These are phyloP conservation scores for Amanita rimosa DNA, from an alignment of 768 basidiomycete genomes.

Conservation along the genomic window DNA sequence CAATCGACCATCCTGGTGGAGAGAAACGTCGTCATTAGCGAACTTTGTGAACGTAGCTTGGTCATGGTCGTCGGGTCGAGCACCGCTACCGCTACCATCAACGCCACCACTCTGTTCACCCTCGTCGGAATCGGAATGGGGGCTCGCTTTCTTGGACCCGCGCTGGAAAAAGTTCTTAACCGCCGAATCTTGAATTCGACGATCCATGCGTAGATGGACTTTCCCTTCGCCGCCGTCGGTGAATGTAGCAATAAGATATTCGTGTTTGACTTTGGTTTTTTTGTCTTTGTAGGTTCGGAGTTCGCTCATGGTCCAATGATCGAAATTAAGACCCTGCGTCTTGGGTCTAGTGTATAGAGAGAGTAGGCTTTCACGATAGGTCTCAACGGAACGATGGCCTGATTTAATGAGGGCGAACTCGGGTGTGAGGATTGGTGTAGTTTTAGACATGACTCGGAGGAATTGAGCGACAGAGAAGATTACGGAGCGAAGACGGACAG, in stretches of 20 bases:
- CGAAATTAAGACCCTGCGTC: neutral
- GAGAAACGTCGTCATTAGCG: no score
- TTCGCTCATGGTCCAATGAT: neutral
- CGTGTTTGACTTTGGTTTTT: neutral
- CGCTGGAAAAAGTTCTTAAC: neutral
- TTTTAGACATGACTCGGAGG: neutral
- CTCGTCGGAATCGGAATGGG: no score
- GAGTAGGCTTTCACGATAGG: neutral
- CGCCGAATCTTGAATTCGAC: neutral
- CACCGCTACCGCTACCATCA: no score
- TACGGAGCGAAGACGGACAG: neutral
- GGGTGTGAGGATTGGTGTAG: no score
- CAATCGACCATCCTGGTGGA: no score
- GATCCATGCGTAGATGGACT: neutral
- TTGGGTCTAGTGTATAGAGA: neutral
- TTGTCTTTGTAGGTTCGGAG: neutral
- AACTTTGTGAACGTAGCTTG: no score
- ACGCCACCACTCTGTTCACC: no score
- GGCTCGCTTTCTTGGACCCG: no score
- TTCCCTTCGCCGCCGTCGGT: neutral
- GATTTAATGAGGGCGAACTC: no score
- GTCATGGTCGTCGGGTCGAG: no score
- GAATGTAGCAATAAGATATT: neutral
- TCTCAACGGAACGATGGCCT: neutral
- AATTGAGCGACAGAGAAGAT: neutral